phyloP scores from a whole-genome alignment of 768 basidiomycete species.

The Psilocybe cubensis region DNA sequence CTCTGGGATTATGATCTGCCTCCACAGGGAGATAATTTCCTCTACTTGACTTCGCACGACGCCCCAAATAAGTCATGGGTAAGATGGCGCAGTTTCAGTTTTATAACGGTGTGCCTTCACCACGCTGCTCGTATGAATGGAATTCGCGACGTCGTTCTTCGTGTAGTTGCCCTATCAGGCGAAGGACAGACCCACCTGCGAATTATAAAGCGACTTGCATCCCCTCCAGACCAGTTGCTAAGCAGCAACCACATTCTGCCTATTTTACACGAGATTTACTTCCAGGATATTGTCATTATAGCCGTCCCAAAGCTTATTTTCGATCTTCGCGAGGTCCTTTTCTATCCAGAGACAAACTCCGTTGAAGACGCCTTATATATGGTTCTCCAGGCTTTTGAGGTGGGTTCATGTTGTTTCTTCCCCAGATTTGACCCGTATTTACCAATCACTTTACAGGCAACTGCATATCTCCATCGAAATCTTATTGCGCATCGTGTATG shows the following conservation, averaged over 20 bases:
- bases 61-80: no score
- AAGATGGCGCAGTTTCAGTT: no score
- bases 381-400: slow-evolving; percentile 13
- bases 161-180: background rate
- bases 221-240: background rate
- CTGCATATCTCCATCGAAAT: slow-evolving; percentile 5
- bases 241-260: slow-evolving; percentile 8
- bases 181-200: background rate
- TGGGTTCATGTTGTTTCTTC: background rate
- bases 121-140: background rate
- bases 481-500: slow-evolving; percentile 10
- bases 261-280: background rate
- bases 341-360: background rate
- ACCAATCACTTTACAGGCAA: background rate
- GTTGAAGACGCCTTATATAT: slow-evolving; percentile 12
- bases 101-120: background rate
- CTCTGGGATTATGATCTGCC: no score
- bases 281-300: background rate
- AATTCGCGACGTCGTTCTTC: background rate
- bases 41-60: no score
- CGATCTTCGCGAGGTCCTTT: background rate
- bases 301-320: background rate
- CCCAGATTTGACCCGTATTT: no score
- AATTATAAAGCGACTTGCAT: background rate
- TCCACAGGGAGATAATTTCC: no score